Conservation (phyloP, 768 basidiomycete genomes). For the Serendipita vermifera region DNA sequence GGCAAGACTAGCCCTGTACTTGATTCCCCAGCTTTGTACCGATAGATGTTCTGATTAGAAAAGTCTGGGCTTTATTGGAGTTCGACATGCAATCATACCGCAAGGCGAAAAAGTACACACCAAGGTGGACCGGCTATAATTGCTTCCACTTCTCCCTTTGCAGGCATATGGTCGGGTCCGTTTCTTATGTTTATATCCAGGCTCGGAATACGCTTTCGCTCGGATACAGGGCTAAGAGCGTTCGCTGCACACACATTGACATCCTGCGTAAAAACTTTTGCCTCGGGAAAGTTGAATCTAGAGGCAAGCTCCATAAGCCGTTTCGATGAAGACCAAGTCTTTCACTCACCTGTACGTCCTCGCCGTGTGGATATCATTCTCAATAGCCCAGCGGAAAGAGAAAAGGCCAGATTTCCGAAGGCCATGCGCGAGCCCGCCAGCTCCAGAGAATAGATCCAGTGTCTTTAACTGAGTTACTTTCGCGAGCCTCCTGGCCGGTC, state of each 20-base stretch:
- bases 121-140: slow-evolving; percentile 2
- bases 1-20: neutral
- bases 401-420: neutral
- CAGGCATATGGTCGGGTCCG: slow-evolving; percentile 5
- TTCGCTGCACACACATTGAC: neutral
- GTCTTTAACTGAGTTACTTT: neutral
- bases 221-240: neutral
- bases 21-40: neutral
- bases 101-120: neutral
- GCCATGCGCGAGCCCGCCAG: neutral
- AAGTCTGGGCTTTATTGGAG: neutral
- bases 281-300: slow-evolving; percentile 1
- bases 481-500: too few relatives aligned
- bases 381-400: neutral
- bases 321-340: neutral
- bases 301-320: neutral
- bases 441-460: neutral
- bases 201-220: neutral
- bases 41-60: slow-evolving; percentile 1
- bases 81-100: neutral
- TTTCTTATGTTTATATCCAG: neutral
- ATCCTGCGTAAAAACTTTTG: neutral
- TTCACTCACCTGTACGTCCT: neutral
- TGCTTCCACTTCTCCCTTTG: neutral
- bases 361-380: neutral